These are phyloP conservation scores for Collybiopsis luxurians DNA, from an alignment of 768 basidiomycete genomes.

Conservation along the genomic window DNA sequence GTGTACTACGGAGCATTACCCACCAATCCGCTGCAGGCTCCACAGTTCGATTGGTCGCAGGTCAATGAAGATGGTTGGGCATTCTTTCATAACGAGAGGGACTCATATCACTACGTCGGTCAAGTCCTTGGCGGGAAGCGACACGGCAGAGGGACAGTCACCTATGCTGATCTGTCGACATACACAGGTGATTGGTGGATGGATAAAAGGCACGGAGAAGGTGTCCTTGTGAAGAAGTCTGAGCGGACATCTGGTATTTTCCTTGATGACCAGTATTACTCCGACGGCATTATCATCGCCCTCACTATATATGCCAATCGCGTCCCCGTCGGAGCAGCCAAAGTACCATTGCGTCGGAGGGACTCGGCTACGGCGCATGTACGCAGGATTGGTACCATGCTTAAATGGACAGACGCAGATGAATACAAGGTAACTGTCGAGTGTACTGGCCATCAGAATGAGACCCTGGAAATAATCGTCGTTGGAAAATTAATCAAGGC, in stretches of 20 bases:
- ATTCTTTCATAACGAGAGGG: conserved; percentile 9
- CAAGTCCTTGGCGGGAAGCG: conserved; percentile 11
- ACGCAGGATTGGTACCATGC: neutral
- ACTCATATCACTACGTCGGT: conserved; percentile 13
- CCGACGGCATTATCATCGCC: neutral
- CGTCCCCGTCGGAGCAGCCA: neutral
- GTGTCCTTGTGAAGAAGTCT: conserved; percentile 7
- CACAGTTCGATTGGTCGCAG: conserved; percentile 13
- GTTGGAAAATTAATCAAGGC: neutral
- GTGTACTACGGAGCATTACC: conserved; percentile 5
- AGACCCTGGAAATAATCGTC: neutral
- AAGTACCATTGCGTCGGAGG: neutral
- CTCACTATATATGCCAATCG: neutral
- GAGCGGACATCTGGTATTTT: neutral
- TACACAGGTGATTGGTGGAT: conserved; percentile 15
- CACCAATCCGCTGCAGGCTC: neutral
- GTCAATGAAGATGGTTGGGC: conserved; percentile 16
- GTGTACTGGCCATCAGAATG: neutral
- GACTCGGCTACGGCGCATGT: neutral
- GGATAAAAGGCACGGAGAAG: conserved; percentile 11
- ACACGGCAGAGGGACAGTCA: conserved; percentile 14
- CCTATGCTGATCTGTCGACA: conserved; percentile 11
- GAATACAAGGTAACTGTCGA: neutral
- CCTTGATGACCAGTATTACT: neutral
- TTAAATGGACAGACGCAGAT: neutral